phyloP scores from a whole-genome alignment of 768 basidiomycete species.

The Pleurotus eryngii region DNA sequence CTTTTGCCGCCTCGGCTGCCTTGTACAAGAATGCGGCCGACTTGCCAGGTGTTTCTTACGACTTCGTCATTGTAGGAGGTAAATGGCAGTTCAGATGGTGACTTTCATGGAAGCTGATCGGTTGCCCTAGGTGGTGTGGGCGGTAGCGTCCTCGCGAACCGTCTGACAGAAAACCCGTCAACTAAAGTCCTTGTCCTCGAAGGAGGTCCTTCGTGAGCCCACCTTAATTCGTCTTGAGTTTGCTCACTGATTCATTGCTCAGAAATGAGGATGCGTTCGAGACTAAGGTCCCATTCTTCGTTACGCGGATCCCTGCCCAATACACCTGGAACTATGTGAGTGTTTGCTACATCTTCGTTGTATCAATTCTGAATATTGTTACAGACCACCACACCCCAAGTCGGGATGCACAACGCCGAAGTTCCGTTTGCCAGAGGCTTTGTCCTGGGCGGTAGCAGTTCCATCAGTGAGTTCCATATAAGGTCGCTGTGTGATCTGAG shows the following conservation, averaged over 20 bases:
- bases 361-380: no score
- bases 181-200: slow-evolving; percentile 5
- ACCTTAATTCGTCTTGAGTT: not conserved
- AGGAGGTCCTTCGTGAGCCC: not conserved
- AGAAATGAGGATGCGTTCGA: slow-evolving; percentile 2
- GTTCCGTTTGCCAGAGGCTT: slow-evolving; percentile 16
- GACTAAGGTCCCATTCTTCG: slow-evolving; percentile 5
- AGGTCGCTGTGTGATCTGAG: not conserved
- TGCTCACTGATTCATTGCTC: not conserved
- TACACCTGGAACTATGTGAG: slow-evolving; percentile 16
- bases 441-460: slow-evolving; percentile 17
- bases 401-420: slow-evolving; percentile 10
- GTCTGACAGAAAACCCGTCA: slow-evolving; percentile 4
- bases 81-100: not conserved
- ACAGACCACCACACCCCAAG: slow-evolving; percentile 18
- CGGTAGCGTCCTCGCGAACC: slow-evolving; percentile 4
- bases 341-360: no score
- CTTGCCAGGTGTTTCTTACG: not conserved
- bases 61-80: slow-evolving; percentile 12
- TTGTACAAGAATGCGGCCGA: no score
- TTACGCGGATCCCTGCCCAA: slow-evolving; percentile 1
- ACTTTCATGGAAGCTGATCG: not conserved
- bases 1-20: no score
- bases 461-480: slow-evolving; percentile 18
- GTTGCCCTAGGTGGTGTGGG: slow-evolving; percentile 1